Conservation (phyloP, 1,284 basidiomycete genomes). For the Sparassis latifolia region DNA sequence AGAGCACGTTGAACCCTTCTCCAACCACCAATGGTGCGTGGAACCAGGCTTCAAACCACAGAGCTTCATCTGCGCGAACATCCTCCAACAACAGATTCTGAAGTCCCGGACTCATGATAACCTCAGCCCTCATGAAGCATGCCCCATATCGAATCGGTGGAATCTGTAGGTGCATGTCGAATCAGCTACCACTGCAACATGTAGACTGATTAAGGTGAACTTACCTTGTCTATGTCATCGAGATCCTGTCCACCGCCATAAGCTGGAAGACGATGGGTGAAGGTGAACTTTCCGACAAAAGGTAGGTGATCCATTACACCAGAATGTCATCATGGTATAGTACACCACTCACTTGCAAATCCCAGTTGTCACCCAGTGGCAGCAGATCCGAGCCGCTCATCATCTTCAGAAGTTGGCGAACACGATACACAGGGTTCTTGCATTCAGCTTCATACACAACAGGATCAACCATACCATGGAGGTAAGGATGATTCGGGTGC, state of each 20-base stretch:
- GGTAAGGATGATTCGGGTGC: not conserved
- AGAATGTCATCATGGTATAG: not conserved
- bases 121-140: not conserved
- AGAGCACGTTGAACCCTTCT: not conserved
- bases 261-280: not conserved
- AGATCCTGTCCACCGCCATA: not conserved
- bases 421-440: not conserved
- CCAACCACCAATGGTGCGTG: not conserved
- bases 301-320: not conserved
- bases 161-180: too few species aligned
- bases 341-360: not conserved
- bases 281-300: not conserved
- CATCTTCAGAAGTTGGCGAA: not conserved
- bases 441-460: not conserved
- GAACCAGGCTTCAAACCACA: not conserved
- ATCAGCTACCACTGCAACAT: not conserved
- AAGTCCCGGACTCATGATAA: not conserved
- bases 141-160: not conserved
- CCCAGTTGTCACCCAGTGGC: not conserved
- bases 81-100: not conserved
- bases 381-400: not conserved
- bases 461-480: not conserved
- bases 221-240: not conserved
- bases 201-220: not conserved
- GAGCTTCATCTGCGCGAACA: not conserved